These are phyloP conservation scores for Clohesyomyces aquaticus DNA, from an alignment of 495 filamentous ascomycete genomes.

Conservation along the genomic window DNA sequence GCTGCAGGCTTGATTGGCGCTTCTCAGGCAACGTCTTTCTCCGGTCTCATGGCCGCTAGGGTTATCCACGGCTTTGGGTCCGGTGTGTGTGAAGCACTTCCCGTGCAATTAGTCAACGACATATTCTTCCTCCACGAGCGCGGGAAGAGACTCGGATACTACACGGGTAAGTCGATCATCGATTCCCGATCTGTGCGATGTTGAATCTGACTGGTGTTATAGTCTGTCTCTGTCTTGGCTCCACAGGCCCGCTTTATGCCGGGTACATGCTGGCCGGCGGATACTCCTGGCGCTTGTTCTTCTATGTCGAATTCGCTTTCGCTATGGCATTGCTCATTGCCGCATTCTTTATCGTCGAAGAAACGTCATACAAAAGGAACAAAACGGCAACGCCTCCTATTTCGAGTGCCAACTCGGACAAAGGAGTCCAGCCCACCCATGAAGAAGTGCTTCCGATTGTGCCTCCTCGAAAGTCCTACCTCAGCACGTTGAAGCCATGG, in stretches of 20 bases:
- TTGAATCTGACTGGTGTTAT: neutral
- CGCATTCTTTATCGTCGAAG: conserved; percentile 65
- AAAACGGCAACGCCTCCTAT: conserved; percentile 17
- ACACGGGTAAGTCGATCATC: conserved; percentile 53
- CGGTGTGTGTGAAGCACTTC: conserved; percentile 64
- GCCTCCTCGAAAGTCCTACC: conserved; percentile 31
- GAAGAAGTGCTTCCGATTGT: conserved; percentile 35
- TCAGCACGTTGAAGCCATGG: conserved; percentile 43
- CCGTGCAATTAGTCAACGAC: conserved; percentile 68
- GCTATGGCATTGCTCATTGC: conserved; percentile 58
- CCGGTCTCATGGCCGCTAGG: conserved; percentile 58
- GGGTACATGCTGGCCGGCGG: conserved; percentile 68
- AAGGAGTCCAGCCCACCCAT: conserved; percentile 27
- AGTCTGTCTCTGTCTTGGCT: conserved; percentile 64
- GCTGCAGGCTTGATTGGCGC: conserved; percentile 61
- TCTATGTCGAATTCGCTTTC: conserved; percentile 67
- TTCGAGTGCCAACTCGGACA: conserved; percentile 35
- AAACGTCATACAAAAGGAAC: conserved; percentile 60
- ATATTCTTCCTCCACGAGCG: conserved; percentile 69
- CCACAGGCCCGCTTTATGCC: conserved; percentile 62
- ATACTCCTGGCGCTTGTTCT: conserved; percentile 66
- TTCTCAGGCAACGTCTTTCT: conserved; percentile 56
- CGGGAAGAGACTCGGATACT: conserved; percentile 61
- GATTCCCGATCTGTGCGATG: conserved; percentile 12
- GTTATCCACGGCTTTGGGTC: conserved; percentile 62